Percentiles rank a stretch among this genome's conserved stretches.
Evolutionary conservation across 139 green algal genomes (phyloP).

Genomic region (Micromonas commoda): DNA sequence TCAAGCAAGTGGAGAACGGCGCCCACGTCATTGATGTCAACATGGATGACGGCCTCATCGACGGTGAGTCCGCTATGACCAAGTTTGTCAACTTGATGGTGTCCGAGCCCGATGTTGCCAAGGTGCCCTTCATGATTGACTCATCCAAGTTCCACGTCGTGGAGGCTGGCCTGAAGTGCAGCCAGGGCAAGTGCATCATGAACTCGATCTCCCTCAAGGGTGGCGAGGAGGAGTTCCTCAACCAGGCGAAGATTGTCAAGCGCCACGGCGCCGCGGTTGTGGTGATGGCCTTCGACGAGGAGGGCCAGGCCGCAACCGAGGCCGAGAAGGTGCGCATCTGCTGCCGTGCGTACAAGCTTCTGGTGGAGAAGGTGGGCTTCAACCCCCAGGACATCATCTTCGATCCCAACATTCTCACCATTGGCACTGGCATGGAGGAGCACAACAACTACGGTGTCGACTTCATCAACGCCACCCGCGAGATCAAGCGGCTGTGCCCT

Average conservation of each 20-base stretch:
- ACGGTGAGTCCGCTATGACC: constrained; percentile 89
- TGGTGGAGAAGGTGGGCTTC: constrained; percentile 93
- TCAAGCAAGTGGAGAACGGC: constrained; percentile 68
- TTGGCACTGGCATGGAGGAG: constrained; percentile 91
- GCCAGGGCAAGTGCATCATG: constrained; percentile 94
- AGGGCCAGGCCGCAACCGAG: constrained; percentile 56
- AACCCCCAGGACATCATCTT: constrained; percentile 96
- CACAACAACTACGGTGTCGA: constrained; percentile 99
- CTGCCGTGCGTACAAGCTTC: constrained; percentile 81
- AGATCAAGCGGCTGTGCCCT: constrained; percentile 93
- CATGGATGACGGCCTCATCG: constrained; percentile 96
- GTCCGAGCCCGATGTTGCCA: constrained; percentile 79
- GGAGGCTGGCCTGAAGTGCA: constrained; percentile 94
- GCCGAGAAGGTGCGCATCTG: constrained; percentile 79
- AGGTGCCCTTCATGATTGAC: constrained; percentile 98
- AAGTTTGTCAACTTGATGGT: constrained; percentile 94
- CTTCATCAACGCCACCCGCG: constrained; percentile 84
- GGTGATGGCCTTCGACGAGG: constrained; percentile 98
- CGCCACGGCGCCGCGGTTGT: constrained; percentile 88
- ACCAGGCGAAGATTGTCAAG: constrained; percentile 71
- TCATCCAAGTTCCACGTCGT: constrained; percentile 94
- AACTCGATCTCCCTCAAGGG: constrained; percentile 98
- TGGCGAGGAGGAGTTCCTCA: constrained; percentile 85
- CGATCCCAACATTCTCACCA: constrained; percentile 97
- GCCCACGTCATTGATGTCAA: constrained; percentile 97